Evolutionary conservation across 2,329 filamentous ascomycete species (phyloP).

Genomic region (Stemphylium beticola): DNA sequence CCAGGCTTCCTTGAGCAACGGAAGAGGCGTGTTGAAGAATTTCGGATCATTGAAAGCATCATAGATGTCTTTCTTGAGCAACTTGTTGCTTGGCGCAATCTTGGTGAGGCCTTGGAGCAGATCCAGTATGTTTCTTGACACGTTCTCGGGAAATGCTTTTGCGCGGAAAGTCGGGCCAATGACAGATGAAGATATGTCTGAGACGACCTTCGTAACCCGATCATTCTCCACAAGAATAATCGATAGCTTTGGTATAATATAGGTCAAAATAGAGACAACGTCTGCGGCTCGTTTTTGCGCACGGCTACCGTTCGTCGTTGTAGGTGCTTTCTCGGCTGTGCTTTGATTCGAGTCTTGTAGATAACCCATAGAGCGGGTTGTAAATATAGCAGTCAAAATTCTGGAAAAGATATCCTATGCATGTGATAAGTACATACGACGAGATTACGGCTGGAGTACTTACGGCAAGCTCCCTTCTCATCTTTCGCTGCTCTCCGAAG

Average conservation of each 20-base stretch:
- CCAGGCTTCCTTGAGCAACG: conserved; percentile 76
- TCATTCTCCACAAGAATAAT: conserved; percentile 87
- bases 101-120: conserved; percentile 79
- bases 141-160: conserved; percentile 84
- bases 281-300: conserved; percentile 59
- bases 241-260: conserved; percentile 78
- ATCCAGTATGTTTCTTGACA: conserved; percentile 72
- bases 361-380: conserved; percentile 80
- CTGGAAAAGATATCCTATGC: conserved; percentile 83
- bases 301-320: conserved; percentile 46
- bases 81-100: conserved; percentile 80
- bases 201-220: conserved; percentile 77
- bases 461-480: conserved; percentile 88
- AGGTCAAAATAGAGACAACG: conserved; percentile 78
- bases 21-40: conserved; percentile 76
- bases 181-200: conserved; percentile 81
- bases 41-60: conserved; percentile 90
- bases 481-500: conserved; percentile 91
- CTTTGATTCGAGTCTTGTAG: conserved; percentile 61
- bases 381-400: conserved; percentile 91
- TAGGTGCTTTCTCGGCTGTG: conserved; percentile 25
- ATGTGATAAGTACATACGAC: conserved; percentile 1
- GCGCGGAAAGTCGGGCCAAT: conserved; percentile 82
- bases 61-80: conserved; percentile 89
- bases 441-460: conserved; percentile 46